Percentiles rank a stretch among this genome's conserved stretches.
phyloP scores from a whole-genome alignment of 192 early-diverging fungal genomes.

The Coemansia sp. region DNA sequence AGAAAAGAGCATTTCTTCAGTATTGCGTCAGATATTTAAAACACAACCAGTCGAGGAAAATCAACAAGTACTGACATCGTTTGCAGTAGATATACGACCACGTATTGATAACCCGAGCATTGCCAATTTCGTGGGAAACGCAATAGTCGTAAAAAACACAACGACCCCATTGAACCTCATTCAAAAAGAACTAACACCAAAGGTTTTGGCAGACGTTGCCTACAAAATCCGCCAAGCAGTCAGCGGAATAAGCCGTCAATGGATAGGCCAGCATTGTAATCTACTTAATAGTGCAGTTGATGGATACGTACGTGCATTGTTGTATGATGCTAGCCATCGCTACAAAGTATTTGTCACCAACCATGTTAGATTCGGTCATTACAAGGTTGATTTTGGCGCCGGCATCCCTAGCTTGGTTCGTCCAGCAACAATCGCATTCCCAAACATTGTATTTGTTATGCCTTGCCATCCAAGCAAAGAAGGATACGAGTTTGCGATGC shows the following conservation, averaged over 20 bases:
- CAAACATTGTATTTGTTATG: conserved; percentile 3
- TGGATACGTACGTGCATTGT: neutral
- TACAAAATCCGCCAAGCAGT: neutral
- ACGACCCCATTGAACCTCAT: neutral
- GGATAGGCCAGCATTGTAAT: neutral
- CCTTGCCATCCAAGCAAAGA: neutral
- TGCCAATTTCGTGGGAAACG: neutral
- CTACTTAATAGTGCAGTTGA: neutral
- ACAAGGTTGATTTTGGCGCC: neutral
- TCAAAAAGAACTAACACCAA: neutral
- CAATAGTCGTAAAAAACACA: neutral
- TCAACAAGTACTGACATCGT: neutral
- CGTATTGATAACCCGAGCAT: neutral
- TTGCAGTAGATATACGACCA: neutral
- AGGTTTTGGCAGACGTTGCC: neutral
- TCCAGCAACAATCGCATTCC: neutral
- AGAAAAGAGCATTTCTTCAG: neutral
- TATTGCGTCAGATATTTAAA: neutral
- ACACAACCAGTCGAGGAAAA: neutral
- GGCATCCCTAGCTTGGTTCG: neutral
- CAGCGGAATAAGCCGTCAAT: neutral
- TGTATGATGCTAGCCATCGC: neutral
- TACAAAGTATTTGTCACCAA: neutral
- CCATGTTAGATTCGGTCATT: neutral
- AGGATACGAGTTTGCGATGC: neutral